Base-by-base conservation (phyloP, 192 early-diverging fungal genomes). In the Entomortierella parvispora region DNA sequence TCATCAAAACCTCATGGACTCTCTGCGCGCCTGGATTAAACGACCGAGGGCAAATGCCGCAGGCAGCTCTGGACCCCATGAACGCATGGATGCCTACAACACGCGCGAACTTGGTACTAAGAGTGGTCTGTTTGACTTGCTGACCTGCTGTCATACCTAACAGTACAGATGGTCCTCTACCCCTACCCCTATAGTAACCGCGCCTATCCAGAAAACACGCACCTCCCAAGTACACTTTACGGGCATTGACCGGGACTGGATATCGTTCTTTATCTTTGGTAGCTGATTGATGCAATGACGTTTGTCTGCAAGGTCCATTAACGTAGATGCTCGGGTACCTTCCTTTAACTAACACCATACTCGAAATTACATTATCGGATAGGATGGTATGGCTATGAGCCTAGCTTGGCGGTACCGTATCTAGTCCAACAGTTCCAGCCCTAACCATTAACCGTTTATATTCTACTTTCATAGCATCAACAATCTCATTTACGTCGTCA, bases 401-500 rank as follows among this genome's bases (percentile, higher is more conserved):
- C 14, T 51, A 7, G 17, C 53, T 29, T 55, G 53, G 12, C 46
- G 20, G 25, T 25, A 7, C 60, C 40, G 22, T 29, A 18, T 53
- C 42, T 52, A n/a, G n/a, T n/a, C n/a, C 14, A 1, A 22, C 42
- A 47, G 23, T 9, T 55, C 33, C 29, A 26, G 29, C 49, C 11
- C 14, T 4, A 22, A 11, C 60, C 40, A 45, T 17, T 20, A 37
- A 23, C 42, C 42, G 6, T 32, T 56, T 37, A 5, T 10, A 9
- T 20, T 22, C 29, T 17, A 3, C 29, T 37, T 37, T 7, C 6
- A 43, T 50, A 80, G 79, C 51, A 70, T 83, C 61, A 83, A 83
- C 67, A 83, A 83, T 47, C 64, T 81, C 51, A 81, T 83, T 28
- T 83, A 81, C 48, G 79, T 81, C 4, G 77, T 83, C 14, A 81